These are phyloP conservation scores for Penicillium flavigenum DNA, from an alignment of 495 filamentous ascomycete genomes.

Conservation along the genomic window DNA sequence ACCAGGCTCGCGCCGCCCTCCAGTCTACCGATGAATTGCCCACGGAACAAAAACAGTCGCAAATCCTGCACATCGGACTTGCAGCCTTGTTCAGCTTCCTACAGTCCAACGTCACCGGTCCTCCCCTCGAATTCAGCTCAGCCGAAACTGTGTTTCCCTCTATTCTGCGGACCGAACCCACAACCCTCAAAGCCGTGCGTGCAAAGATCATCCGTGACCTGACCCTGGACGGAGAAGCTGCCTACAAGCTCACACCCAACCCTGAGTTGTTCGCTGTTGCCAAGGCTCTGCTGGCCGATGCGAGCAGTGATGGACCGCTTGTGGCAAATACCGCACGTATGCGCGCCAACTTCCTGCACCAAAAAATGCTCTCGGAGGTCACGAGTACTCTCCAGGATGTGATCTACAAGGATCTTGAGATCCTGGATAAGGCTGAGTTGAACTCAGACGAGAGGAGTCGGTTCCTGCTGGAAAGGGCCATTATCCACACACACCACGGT, in stretches of 20 bases:
- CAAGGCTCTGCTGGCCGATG: constrained; percentile 49
- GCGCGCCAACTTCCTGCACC: constrained; percentile 80
- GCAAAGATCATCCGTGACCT: constrained; percentile 60
- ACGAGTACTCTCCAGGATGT: constrained; percentile 61
- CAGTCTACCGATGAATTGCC: constrained; percentile 30
- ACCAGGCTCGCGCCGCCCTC: constrained; percentile 29
- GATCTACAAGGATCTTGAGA: constrained; percentile 53
- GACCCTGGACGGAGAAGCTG: constrained; percentile 78
- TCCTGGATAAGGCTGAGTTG: constrained; percentile 46
- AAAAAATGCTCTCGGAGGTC: constrained; percentile 78
- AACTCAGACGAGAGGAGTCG: constrained; percentile 50
- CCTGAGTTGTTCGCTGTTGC: constrained; percentile 80
- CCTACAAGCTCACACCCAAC: constrained; percentile 79
- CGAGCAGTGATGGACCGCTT: constrained; percentile 36
- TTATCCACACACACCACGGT: constrained; percentile 81
- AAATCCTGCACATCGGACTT: constrained; percentile 59
- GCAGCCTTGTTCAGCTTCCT: constrained; percentile 81
- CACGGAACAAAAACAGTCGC: constrained; percentile 37
- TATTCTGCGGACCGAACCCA: constrained; percentile 29
- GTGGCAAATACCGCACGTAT: constrained; percentile 49
- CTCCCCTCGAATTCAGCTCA: constrained; percentile 60
- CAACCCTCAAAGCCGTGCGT: constrained; percentile 39
- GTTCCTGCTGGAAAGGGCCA: constrained; percentile 77
- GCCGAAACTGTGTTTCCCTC: constrained; percentile 56
- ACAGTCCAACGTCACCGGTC: constrained; percentile 90